Conservation (phyloP, 2,329 filamentous ascomycete species). For the Epichloe typhina region DNA sequence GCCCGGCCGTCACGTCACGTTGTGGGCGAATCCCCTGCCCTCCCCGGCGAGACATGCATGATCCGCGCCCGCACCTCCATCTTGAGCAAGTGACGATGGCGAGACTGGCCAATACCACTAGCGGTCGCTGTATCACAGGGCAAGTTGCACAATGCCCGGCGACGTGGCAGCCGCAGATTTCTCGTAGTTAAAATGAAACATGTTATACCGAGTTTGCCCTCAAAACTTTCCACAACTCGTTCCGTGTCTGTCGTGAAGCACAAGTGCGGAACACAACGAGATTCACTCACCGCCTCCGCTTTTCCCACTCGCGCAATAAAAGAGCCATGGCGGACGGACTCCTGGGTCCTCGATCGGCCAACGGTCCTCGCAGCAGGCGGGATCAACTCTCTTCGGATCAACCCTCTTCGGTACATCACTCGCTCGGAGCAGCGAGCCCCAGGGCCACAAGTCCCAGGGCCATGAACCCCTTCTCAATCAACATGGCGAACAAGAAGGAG, state of each 20-base stretch:
- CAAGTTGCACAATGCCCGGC: too few species aligned
- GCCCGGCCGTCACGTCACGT: too few species aligned
- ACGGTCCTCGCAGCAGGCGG: neutral
- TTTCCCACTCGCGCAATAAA: too few species aligned
- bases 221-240: too few species aligned
- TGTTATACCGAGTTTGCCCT: too few species aligned
- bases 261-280: too few species aligned
- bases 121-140: too few species aligned
- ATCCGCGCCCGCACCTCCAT: neutral
- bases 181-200: too few species aligned
- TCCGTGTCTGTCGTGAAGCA: too few species aligned
- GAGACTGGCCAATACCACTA: too few species aligned
- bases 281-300: too few species aligned
- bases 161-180: too few species aligned
- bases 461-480: slow-evolving; percentile 1
- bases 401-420: neutral
- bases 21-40: neutral
- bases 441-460: neutral
- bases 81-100: neutral
- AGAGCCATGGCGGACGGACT: slow-evolving; percentile 2
- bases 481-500: neutral
- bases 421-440: neutral
- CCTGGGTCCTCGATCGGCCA: neutral
- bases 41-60: neutral
- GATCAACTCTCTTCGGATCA: neutral